A percentile compares a stretch with the other conserved stretches of the same genome.
phyloP scores from a whole-genome alignment of 345 rosid genomes.

The Punica granatum region DNA sequence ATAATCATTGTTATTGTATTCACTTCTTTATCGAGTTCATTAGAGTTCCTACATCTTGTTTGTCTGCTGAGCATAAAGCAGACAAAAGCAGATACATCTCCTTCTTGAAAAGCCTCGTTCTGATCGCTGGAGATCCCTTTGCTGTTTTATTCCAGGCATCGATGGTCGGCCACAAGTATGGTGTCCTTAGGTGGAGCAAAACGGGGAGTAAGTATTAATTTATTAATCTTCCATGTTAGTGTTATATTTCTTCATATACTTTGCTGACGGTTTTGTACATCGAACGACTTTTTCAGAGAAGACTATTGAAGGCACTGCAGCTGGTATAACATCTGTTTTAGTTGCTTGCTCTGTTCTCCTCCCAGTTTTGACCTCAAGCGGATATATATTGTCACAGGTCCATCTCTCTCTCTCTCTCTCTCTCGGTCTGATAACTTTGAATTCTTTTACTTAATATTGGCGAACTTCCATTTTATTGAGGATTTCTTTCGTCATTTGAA shows the following conservation, averaged over 20 bases:
- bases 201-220: constrained; percentile 52
- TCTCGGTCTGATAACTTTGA: not conserved
- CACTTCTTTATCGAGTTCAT: no score
- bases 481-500: not conserved
- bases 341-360: constrained; percentile 74
- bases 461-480: not conserved
- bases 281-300: constrained; percentile 40
- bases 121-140: not conserved
- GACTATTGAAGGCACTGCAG: constrained; percentile 97
- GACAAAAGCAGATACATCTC: no score
- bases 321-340: constrained; percentile 82
- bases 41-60: no score
- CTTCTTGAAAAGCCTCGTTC: not conserved
- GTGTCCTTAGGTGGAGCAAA: constrained; percentile 93
- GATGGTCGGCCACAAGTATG: constrained; percentile 92
- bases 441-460: not conserved
- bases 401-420: constrained; percentile 15
- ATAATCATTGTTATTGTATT: no score
- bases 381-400: constrained; percentile 67
- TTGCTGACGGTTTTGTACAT: not conserved
- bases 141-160: constrained; percentile 64
- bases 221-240: not conserved
- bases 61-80: no score
- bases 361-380: constrained; percentile 77
- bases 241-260: not conserved